Evolutionary conservation across 371 early-diverging fungal species (phyloP), one percentile per base, ranked within the genome.

Genomic region (Mucor saturninus): DNA sequence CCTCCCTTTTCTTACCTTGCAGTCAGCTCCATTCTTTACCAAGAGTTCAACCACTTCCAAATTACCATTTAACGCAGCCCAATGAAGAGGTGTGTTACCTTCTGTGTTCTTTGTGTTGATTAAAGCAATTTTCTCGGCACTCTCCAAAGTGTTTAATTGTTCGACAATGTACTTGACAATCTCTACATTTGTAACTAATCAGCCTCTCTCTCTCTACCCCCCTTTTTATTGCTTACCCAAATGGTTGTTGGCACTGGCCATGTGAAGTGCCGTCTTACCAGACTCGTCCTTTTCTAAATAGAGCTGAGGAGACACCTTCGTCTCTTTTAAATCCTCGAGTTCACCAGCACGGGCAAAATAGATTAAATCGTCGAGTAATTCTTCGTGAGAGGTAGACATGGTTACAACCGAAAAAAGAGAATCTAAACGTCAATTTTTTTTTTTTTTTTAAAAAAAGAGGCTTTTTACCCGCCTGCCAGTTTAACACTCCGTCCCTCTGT

Each of bases 11-110:
- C 21, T 64, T 87, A 90, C 88, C 81, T 83, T 84, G 63, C 83
- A 83, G 64, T 89, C 83, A 37, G 82, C 87, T 49, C 83, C 95
- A 8, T 58, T 59, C 26, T 72, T 68, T 11, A 90, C 78, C 61
- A 95, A 68, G 35, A 76, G 6, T 67, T 89, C 73, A 8, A 90
- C 92, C 15, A 83, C 81, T 56, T 86, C 84, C 59, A 76, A 61
- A 52, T 92, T 88, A 5, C 95, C 94, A 72, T 93, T 95, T 32
- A 93, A 72, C 6, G 93, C 90, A 46, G 93, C 92, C 94, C 94
- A 94, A 71, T 95, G 95, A 52, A 95, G 80, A 26, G 95, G 84
- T 13, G 94, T 89, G 62, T 89, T 90, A 54, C 92, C 93, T 68
- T 91, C 84, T 9, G 81, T 81, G 66, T 91, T 91, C 60, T 79